A percentile compares a stretch with the other conserved stretches of the same genome.
Conservation (phyloP, 768 basidiomycete genomes). For the Mycena floridula region DNA sequence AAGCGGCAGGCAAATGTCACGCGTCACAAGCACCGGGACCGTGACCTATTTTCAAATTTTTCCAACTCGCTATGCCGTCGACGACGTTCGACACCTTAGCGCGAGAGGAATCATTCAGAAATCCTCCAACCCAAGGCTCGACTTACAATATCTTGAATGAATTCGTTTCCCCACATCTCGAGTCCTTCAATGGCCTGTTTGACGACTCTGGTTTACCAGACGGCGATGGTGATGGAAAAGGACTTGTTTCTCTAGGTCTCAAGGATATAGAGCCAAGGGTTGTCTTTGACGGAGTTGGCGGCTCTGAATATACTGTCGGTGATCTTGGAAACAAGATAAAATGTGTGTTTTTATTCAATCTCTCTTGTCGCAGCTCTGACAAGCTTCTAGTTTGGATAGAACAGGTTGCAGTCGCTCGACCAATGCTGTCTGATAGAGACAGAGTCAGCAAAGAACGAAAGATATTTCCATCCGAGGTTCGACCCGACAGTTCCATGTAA, state of each 20-base stretch:
- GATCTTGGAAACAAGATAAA: constrained; percentile 82
- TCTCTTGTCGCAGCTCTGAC: constrained; percentile 3
- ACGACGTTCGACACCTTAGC: constrained; percentile 78
- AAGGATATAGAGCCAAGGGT: constrained; percentile 87
- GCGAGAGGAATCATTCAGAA: constrained; percentile 72
- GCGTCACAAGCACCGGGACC: no score
- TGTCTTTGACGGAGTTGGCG: constrained; percentile 79
- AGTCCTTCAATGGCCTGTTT: constrained; percentile 95
- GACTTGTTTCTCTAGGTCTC: constrained; percentile 71
- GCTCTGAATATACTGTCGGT: constrained; percentile 41
- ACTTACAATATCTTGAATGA: constrained; percentile 83
- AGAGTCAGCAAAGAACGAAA: constrained; percentile 65
- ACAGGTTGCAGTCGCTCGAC: constrained; percentile 73
- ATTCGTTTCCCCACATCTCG: constrained; percentile 89
- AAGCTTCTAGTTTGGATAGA: constrained; percentile 81
- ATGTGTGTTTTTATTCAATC: constrained; percentile 38
- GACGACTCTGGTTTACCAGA: constrained; percentile 81
- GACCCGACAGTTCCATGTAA: background rate
- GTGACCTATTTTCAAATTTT: background rate
- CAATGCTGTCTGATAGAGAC: constrained; percentile 84
- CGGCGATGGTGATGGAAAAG: constrained; percentile 72
- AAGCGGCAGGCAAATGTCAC: background rate
- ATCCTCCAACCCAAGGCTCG: constrained; percentile 63
- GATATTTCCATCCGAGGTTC: constrained; percentile 87
- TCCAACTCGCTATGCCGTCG: constrained; percentile 7